A percentile compares a stretch with the other conserved stretches of the same genome.
phyloP scores from a whole-genome alignment of 306 rosid species.

The Pyrus bretschneideri region DNA sequence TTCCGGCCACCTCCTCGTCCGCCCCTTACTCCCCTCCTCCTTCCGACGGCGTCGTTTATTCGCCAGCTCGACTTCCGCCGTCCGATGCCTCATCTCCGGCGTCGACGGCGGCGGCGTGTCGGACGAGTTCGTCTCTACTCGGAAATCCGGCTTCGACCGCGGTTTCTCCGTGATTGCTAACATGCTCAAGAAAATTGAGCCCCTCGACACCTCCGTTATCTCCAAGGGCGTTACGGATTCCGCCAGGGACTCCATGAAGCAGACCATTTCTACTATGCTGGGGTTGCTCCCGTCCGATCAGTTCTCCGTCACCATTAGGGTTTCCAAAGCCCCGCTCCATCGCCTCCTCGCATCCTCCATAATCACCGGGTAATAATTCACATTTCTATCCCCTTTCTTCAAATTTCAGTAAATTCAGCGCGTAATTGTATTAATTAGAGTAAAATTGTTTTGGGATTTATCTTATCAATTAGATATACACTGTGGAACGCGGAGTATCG shows the following conservation, averaged over 20 bases:
- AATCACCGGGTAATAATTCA: constrained; percentile 75
- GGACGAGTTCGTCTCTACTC: constrained; percentile 83
- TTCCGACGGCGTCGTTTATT: constrained; percentile 18
- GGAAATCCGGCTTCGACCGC: constrained; percentile 53
- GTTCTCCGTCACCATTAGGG: constrained; percentile 61
- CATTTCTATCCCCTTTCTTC: not conserved
- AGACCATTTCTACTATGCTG: constrained; percentile 91
- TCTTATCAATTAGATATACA: constrained; percentile 51
- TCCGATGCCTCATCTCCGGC: constrained; percentile 54
- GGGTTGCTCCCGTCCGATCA: constrained; percentile 90
- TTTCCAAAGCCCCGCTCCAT: constrained; percentile 57
- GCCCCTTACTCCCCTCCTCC: constrained; percentile 8
- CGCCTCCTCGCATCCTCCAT: constrained; percentile 79
- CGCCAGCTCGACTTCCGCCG: constrained; percentile 1
- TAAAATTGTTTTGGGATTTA: not conserved
- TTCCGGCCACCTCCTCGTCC: constrained; percentile 14
- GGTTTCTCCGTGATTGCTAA: constrained; percentile 83
- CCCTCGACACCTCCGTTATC: constrained; percentile 72
- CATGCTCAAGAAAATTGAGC: constrained; percentile 78
- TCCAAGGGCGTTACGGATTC: constrained; percentile 76
- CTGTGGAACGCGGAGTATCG: constrained; percentile 96
- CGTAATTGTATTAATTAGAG: not conserved
- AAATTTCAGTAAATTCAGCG: not conserved
- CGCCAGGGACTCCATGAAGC: constrained; percentile 87
- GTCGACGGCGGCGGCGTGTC: constrained; percentile 69